phyloP scores from a whole-genome alignment of 208 protist genomes.

The Leishmania lainsoni region DNA sequence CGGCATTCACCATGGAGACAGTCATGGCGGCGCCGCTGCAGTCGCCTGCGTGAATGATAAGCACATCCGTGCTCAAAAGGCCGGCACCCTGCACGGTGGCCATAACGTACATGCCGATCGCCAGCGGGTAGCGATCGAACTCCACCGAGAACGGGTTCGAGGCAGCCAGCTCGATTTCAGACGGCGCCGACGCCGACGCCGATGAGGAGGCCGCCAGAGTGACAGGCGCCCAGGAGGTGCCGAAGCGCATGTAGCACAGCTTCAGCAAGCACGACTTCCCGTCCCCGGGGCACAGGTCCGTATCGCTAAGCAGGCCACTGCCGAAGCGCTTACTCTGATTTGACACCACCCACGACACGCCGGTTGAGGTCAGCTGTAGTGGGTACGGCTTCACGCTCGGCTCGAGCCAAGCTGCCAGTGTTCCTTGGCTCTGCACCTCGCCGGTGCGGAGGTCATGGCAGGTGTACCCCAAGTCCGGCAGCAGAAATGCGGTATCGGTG shows the following conservation, averaged over 20 bases:
- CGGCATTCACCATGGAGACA: slow-evolving; percentile 27
- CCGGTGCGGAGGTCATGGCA: slow-evolving; percentile 85
- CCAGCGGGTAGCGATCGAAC: slow-evolving; percentile 73
- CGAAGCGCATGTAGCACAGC: slow-evolving; percentile 81
- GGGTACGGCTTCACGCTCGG: slow-evolving; percentile 68
- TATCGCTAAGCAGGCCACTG: slow-evolving; percentile 56
- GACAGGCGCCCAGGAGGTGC: slow-evolving; percentile 80
- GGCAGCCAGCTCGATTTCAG: slow-evolving; percentile 47
- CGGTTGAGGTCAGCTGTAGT: slow-evolving; percentile 43
- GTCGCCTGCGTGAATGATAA: slow-evolving; percentile 44
- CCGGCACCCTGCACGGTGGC: slow-evolving; percentile 68
- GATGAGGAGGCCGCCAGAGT: slow-evolving; percentile 20
- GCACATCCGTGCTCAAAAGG: slow-evolving; percentile 46
- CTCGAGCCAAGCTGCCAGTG: slow-evolving; percentile 58
- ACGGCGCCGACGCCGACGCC: slow-evolving; percentile 5
- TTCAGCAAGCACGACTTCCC: slow-evolving; percentile 62
- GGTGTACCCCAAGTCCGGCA: slow-evolving; percentile 66
- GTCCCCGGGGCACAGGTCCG: slow-evolving; percentile 52
- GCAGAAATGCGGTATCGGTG: slow-evolving; percentile 68
- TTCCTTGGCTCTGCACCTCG: slow-evolving; percentile 52
- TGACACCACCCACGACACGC: slow-evolving; percentile 72
- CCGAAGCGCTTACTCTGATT: slow-evolving; percentile 67
- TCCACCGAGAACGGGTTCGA: slow-evolving; percentile 65
- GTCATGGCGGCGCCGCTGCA: slow-evolving; percentile 56
- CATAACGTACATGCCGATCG: slow-evolving; percentile 80